phyloP scores from a whole-genome alignment of 805 yeast species.

The Candida hungchunana region DNA sequence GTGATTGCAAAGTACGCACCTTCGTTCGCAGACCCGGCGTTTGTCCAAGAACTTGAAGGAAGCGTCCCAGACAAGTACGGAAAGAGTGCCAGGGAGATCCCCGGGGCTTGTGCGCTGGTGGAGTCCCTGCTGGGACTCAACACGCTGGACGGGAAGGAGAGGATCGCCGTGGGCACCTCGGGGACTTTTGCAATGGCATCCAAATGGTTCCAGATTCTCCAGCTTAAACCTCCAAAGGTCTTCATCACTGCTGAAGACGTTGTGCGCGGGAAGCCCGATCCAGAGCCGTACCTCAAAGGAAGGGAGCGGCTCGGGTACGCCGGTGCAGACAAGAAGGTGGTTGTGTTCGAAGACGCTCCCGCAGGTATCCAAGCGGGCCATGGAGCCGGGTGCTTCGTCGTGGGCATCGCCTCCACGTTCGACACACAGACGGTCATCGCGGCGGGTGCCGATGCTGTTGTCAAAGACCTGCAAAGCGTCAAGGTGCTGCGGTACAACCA shows the following conservation, averaged over 20 bases:
- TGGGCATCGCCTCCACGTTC: constrained; percentile 81
- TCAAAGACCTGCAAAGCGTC: constrained; percentile 62
- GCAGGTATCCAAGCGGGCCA: constrained; percentile 84
- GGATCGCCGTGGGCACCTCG: constrained; percentile 83
- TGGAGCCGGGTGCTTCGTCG: constrained; percentile 76
- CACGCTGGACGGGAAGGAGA: constrained; percentile 41
- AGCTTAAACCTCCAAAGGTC: constrained; percentile 56
- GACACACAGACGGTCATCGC: constrained; percentile 59
- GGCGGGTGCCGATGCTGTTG: constrained; percentile 78
- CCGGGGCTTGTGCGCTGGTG: constrained; percentile 68
- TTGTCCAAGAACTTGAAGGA: constrained; percentile 64
- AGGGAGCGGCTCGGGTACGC: constrained; percentile 35
- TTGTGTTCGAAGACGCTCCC: constrained; percentile 87
- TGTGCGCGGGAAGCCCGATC: constrained; percentile 78
- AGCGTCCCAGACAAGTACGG: constrained; percentile 70
- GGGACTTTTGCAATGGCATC: constrained; percentile 77
- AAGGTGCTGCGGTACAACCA: constrained; percentile 51
- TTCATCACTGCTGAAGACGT: constrained; percentile 84
- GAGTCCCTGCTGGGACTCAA: constrained; percentile 31
- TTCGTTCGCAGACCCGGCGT: constrained; percentile 58
- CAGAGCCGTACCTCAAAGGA: constrained; percentile 73
- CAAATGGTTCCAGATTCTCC: constrained; percentile 70
- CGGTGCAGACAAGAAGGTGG: constrained; percentile 35
- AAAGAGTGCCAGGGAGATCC: constrained; percentile 64
- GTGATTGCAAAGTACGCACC: constrained; percentile 70